Base-by-base conservation (phyloP, 1,284 basidiomycete species). In the Abortiporus biennis region DNA sequence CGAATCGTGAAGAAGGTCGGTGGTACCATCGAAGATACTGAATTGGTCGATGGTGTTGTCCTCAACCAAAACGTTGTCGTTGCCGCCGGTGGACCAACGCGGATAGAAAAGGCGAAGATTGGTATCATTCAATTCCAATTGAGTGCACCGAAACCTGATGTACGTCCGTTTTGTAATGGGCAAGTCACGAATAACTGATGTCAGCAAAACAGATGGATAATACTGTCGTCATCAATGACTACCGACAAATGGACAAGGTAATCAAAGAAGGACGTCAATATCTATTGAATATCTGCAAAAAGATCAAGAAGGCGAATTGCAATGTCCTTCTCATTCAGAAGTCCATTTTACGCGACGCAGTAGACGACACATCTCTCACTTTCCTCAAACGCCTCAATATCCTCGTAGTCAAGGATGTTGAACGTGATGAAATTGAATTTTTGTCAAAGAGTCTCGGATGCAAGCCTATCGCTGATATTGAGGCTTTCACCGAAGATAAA, bases 241-340 rank as follows among this genome's bases (percentile, higher is more conserved):
- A 99, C 72, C 85, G 96, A 29, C 96, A 99, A 67, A 99, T 99
- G 95, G 96, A 99, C 77, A 98, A 97, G 67, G 95, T 99, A 50
- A 85, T 99, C 64, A 99, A 99, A 67, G 96, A 99, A 67, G 95
- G 95, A 53, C 87, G 95, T 36, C 92, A 96, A 67, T 99, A 99
- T 65, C 78, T 99, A 49, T 81, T 99, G 57, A 98, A 96, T 67
- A 81, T 99, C 50, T 96, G 92, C 82, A 99, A 99, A 69, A 94
- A 92, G 68, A 99, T 99, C 71, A 99, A 98, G 67, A 98, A 98
- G 70, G 86, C 92, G 9, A 95, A 95, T 51, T 99, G 96, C 79
- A 99, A 99, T 59, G 96, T 98, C 35, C 80, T 99, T 27, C 78
- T 99, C 35, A 93, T 99, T 58, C 96, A 99, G 72, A 99, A 99